Base-by-base conservation (phyloP, 2,329 filamentous ascomycete species). In the Xylaria arbuscula region DNA sequence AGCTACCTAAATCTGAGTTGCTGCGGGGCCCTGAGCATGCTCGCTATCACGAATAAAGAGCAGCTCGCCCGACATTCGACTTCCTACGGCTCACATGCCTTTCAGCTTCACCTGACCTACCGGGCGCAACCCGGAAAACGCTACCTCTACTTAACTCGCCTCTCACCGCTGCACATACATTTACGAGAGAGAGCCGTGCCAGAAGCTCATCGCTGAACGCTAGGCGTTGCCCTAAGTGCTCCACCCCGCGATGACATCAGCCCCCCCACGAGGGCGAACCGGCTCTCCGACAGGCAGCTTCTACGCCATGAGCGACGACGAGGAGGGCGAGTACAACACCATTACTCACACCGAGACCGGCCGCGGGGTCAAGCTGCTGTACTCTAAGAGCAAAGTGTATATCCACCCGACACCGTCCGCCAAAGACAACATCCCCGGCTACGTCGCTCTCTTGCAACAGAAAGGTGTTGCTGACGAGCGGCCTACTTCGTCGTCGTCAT, bases 311-410 rank as follows among this genome's bases (percentile, higher is more conserved):
- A 97, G 93, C 80, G 97, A 99, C 83, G 94, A 97, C 77, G 94
- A 97, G 72, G 96, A 98, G 81, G 92, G 92, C 73, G 96, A 93
- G 53, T 99, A 99, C 83, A 93, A 97, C 79, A 98, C 94, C 19
- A 93, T 99, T 76, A 92, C 93, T 4, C 93, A 97, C 77, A 88
- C 89, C 3, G 88, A 88, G 73, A 89, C 89, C 2, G 92, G 92
- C 0, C 89, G 89, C 72, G 96, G 95, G 1, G 96, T 99, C 54
- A 99, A 98, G 82, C 85, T 99, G 38, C 85, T 99, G 15, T 98
- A 92, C 76, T 95, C 94, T 22, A 99, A 99, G 83, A 98, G 94
- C 90, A 99, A 98, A 87, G 96, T 99, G 79, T 99, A 98, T 78
- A 91, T 99, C 51, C 96, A 99, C 80, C 96, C 96, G 0, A 94